Evolutionary conservation across 2,329 filamentous ascomycete species (phyloP), one percentile per base, ranked within the genome.

Genomic region (Pseudogymnoascus sp.): DNA sequence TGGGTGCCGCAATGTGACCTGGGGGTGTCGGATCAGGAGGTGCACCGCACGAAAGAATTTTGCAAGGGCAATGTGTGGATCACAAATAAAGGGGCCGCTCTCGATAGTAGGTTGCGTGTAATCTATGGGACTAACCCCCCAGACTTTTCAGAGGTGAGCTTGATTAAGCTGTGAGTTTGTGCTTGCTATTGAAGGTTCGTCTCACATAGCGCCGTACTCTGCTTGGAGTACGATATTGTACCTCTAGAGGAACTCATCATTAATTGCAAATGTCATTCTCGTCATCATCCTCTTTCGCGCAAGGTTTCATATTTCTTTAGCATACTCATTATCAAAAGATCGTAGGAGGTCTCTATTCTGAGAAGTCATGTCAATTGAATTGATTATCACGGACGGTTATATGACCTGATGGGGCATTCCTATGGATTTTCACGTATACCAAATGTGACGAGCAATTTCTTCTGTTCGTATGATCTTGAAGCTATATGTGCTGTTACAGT

Each of bases 1-100:
- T 99, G 95, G 95, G 90, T 99, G 51, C 95, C 95, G 0, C 85
- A 89, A 10, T 95, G 99, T 72, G 90, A 95, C 69, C 77, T 98
- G 4, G 95, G 95, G 4, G 85, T 99, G 64, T 92, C 90, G 68
- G 92, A 96, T 70, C 93, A 98, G 69, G 95, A 99, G 78, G 89
- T 98, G 51, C 82, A 82, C 71, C 82, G 90, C 37, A 96, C 92
- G 6, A 83, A 87, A 68, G 85, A 90, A 65, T 81, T 77, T 43
- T 81, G 82, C 68, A 70, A 68, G 1, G 67, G 64, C 7, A 73
- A 86, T 67, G 89, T 98, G 62, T 96, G 92, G 90, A 92, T 98
- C 73, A 96, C 90, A 71, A 97, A 97, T 75, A 90, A 96, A 74
- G 92, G 92, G 65, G 92, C 93, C 19, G 90, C 91, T 8, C 79